Evolutionary conservation across 2,329 filamentous ascomycete genomes (phyloP).

Genomic region (Scedosporium dehoogii): DNA sequence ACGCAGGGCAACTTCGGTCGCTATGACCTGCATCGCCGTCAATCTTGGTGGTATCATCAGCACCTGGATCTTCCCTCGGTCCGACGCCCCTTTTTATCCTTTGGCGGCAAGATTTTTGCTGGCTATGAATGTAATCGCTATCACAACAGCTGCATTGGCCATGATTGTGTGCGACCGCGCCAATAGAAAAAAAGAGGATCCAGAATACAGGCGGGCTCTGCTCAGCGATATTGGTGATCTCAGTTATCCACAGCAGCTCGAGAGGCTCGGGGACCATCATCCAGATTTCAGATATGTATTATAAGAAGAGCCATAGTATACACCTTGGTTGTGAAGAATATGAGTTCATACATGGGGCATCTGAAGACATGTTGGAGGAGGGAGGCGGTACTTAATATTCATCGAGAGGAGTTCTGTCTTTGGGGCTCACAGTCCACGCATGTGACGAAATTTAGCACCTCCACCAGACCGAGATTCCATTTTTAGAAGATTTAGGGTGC

Average conservation of each 20-base stretch:
- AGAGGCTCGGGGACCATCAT: conserved; percentile 44
- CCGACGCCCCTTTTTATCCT: neutral
- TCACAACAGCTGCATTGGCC: conserved; percentile 41
- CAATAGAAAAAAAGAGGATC: conserved; percentile 31
- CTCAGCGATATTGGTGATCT: neutral
- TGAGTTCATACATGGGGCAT: neutral
- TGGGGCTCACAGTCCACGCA: too few species aligned
- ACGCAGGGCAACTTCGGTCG: neutral
- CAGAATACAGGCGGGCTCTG: conserved; percentile 44
- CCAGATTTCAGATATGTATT: conserved; percentile 25
- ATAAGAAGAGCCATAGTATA: conserved; percentile 7
- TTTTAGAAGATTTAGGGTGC: too few species aligned
- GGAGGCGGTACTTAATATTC: too few species aligned
- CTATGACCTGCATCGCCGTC: neutral
- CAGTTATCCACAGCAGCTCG: conserved; percentile 43
- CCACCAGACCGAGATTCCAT: too few species aligned
- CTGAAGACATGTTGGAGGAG: too few species aligned
- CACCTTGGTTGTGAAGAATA: neutral
- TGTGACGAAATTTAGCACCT: too few species aligned
- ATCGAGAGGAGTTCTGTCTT: too few species aligned
- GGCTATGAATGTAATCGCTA: conserved; percentile 49
- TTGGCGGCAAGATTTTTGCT: conserved; percentile 30
- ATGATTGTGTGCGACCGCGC: neutral
- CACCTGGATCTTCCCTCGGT: neutral
- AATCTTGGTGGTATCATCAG: neutral